Evolutionary conservation across 805 yeast species (phyloP), one percentile per base, ranked within the genome.

Genomic region (Spathaspora girioi): DNA sequence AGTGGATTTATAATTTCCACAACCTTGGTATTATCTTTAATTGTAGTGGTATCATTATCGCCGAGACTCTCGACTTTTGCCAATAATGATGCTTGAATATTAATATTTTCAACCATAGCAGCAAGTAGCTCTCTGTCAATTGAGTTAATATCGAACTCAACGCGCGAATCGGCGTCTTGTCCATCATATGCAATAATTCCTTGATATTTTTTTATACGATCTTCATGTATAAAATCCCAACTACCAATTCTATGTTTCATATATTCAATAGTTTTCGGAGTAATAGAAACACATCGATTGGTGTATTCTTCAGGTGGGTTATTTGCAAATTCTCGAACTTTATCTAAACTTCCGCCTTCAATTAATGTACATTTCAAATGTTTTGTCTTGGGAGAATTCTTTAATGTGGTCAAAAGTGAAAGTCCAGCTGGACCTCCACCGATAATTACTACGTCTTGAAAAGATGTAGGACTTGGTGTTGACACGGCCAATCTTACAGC

Each of bases 351-450:
- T 45, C 81, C 78, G 1, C 87, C 90, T 66, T 94, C 99, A 23
- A 94, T 77, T 47, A 94, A 70, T 0, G 84, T 80, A 46, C 93
- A 79, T 45, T 76, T 75, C 43, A 90, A 76, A 47, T 80, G 73
- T 27, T 69, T 72, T 3, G 96, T 80, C 18, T 76, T 65, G 2
- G 86, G 82, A 1, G 91, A 85, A 56, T 77, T 76, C 64, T 88
- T 87, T 51, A 93, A 69, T 0, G 96, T 96, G 0, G 96, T 80
- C 5, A 94, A 84, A 38, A 94, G 71, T 1, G 97, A 86, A 51
- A 94, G 71, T 0, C 99, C 99, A 0, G 98, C 98, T 1, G 98
- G 97, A 0, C 99, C 99, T 7, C 96, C 98, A 38, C 99, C 99
- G 38, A 94, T 87, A 49, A 94, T 87, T 7, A 89, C 84, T 18